Conservation (phyloP, 257 asterid genomes). For the Solanum chilense region DNA sequence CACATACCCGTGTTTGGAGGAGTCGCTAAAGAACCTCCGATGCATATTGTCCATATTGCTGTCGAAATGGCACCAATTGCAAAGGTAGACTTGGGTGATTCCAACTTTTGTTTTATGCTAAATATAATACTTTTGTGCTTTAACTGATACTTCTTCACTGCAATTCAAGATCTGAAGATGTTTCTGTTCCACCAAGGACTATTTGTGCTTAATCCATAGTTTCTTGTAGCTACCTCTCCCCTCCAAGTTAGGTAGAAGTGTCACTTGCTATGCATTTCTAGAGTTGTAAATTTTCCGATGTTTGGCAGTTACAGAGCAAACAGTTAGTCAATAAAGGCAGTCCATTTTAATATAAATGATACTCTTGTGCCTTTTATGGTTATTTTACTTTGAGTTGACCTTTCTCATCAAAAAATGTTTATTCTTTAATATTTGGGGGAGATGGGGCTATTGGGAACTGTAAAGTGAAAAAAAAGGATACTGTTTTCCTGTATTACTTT, state of each 20-base stretch:
- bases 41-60: conserved; percentile 91
- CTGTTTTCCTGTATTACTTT: not conserved
- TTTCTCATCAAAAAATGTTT: not conserved
- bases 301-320: not conserved
- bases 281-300: not conserved
- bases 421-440: not conserved
- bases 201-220: not conserved
- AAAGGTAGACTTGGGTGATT: conserved; percentile 42
- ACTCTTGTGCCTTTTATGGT: not conserved
- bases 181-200: not conserved
- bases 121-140: not conserved
- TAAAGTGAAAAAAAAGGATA: not conserved
- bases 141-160: not conserved
- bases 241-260: not conserved
- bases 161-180: not conserved
- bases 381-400: not conserved
- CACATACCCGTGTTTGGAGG: conserved; percentile 90
- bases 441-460: not conserved
- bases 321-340: not conserved
- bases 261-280: not conserved
- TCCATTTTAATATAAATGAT: not conserved
- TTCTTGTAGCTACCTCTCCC: not conserved
- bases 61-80: conserved; percentile 99
- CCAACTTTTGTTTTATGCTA: not conserved
- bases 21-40: conserved; percentile 72